A percentile compares a stretch with the other conserved stretches of the same genome.
Evolutionary conservation across 257 asterid genomes (phyloP).

Genomic region (Scutellaria galericulata): DNA sequence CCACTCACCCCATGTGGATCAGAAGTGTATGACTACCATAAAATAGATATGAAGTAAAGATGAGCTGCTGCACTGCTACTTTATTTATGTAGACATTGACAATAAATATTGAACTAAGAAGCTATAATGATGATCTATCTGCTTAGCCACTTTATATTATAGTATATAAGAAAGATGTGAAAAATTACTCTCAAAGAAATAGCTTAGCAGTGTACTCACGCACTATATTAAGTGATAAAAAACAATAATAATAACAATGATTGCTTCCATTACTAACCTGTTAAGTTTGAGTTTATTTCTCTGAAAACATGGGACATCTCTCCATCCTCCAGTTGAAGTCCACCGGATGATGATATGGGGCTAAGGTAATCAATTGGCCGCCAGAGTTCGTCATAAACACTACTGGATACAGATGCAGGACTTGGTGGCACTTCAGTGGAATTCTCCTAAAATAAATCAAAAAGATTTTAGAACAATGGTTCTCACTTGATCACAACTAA

Average conservation of each 20-base stretch:
- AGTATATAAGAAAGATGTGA: conserved; percentile 19
- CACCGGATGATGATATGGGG: conserved; percentile 68
- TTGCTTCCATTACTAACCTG: conserved; percentile 55
- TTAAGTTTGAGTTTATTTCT: conserved; percentile 88
- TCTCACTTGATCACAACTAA: conserved; percentile 2
- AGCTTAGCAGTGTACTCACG: background rate
- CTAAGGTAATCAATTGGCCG: conserved; percentile 68
- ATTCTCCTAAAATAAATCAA: conserved; percentile 65
- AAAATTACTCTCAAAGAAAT: background rate
- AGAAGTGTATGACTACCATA: background rate
- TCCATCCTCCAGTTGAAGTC: conserved; percentile 61
- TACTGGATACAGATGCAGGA: conserved; percentile 97
- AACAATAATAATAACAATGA: background rate
- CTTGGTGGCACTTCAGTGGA: conserved; percentile 98
- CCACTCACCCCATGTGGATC: background rate
- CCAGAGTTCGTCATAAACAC: conserved; percentile 74
- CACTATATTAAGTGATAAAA: background rate
- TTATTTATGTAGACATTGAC: background rate
- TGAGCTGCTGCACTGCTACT: background rate
- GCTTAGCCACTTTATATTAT: conserved; percentile 9
- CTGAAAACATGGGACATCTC: conserved; percentile 70
- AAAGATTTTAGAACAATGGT: background rate
- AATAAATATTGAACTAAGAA: background rate
- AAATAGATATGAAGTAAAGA: background rate
- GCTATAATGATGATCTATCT: conserved; percentile 1